phyloP scores from a whole-genome alignment of 73 alveolate species.

The Tetrahymena thermophila region DNA sequence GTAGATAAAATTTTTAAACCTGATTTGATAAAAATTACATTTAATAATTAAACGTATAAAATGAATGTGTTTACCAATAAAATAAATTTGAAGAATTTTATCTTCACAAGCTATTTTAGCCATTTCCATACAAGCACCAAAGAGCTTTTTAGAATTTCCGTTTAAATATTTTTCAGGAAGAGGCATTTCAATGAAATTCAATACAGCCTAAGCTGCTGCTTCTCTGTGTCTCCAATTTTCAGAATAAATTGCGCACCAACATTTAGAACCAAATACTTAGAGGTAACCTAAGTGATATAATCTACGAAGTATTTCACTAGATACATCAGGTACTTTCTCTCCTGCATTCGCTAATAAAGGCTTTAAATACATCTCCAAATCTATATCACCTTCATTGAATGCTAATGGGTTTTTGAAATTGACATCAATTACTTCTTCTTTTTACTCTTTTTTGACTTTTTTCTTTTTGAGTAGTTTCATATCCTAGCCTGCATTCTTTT shows the following conservation, averaged over 20 bases:
- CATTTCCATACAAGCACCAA: constrained; percentile 89
- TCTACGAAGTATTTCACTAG: constrained; percentile 78
- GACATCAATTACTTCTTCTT: constrained; percentile 53
- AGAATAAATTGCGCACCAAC: constrained; percentile 89
- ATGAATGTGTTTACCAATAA: constrained; percentile 13
- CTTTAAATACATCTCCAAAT: constrained; percentile 85
- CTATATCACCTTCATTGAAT: constrained; percentile 95
- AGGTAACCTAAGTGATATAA: constrained; percentile 80
- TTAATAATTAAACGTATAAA: neutral
- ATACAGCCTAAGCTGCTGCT: constrained; percentile 91
- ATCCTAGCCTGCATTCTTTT: constrained; percentile 3
- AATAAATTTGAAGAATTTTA: constrained; percentile 84
- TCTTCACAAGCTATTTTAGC: constrained; percentile 85
- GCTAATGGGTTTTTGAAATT: constrained; percentile 81
- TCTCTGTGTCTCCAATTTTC: constrained; percentile 98
- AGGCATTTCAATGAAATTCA: constrained; percentile 84
- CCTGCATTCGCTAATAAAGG: constrained; percentile 89
- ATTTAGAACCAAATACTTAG: constrained; percentile 84
- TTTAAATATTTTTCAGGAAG: constrained; percentile 74
- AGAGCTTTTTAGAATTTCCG: constrained; percentile 75
- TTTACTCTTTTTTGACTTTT: constrained; percentile 72
- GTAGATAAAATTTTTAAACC: constrained; percentile 81
- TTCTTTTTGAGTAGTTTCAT: constrained; percentile 50
- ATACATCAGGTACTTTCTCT: constrained; percentile 67
- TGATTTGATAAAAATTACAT: neutral